Evolutionary conservation across 352 stramenopile genomes (phyloP).

Genomic region (Pythium dissimile): DNA sequence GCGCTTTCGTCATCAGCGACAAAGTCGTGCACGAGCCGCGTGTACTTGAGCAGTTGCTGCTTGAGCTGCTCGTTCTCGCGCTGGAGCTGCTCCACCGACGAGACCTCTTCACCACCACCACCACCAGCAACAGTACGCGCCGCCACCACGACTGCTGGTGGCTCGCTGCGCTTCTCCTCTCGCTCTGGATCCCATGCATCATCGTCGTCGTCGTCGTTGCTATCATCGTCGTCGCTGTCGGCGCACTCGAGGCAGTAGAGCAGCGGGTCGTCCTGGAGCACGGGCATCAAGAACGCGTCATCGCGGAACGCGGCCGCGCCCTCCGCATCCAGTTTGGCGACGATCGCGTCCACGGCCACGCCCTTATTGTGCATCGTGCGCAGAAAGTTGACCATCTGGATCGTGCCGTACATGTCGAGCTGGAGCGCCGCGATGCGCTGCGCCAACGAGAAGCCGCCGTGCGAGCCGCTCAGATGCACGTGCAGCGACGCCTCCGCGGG

Average conservation of each 20-base stretch:
- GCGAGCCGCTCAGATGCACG: conserved; percentile 43
- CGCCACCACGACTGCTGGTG: background rate
- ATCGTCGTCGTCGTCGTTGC: conserved; percentile 31
- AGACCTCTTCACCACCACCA: no score
- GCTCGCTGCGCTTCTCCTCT: conserved; percentile 36
- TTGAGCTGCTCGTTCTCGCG: conserved; percentile 73
- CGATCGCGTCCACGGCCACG: conserved; percentile 33
- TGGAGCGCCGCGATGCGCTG: conserved; percentile 42
- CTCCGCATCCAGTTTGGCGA: conserved; percentile 39
- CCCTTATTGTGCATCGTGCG: conserved; percentile 44
- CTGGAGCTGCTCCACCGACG: conserved; percentile 42
- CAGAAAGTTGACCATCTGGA: conserved; percentile 78
- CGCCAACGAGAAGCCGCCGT: conserved; percentile 60
- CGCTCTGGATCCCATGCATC: conserved; percentile 15
- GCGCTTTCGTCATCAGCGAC: conserved; percentile 55
- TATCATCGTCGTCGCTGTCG: conserved; percentile 50
- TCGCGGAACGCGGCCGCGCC: conserved; percentile 52
- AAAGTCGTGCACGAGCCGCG: conserved; percentile 61
- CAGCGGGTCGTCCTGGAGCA: conserved; percentile 73
- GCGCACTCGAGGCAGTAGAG: conserved; percentile 77
- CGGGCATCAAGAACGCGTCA: conserved; percentile 72
- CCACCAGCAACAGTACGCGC: no score
- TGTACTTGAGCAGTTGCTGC: conserved; percentile 71
- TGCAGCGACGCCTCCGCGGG: conserved; percentile 48
- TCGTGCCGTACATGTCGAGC: conserved; percentile 77